Evolutionary conservation across 257 asterid genomes (phyloP).

Genomic region (Anisodus acutangulus): DNA sequence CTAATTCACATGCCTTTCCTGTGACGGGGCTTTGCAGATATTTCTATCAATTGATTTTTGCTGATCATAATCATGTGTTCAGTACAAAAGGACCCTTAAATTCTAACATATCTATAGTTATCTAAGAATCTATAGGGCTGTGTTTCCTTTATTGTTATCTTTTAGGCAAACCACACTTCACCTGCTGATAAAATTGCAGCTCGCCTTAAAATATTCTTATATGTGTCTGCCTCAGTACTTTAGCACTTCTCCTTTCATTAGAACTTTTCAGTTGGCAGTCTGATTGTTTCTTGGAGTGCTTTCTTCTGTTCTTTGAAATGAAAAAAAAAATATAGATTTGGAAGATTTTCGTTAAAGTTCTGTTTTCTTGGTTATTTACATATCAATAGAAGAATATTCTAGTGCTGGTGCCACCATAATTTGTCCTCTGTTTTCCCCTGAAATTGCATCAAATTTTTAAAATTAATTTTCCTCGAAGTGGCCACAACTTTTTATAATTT

Average conservation of each 20-base stretch:
- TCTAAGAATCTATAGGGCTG: neutral
- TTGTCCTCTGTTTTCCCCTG: neutral
- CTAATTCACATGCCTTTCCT: conserved; percentile 16
- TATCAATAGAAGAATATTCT: neutral
- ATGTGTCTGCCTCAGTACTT: neutral
- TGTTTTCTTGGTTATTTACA: neutral
- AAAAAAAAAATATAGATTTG: conserved; percentile 9
- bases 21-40: neutral
- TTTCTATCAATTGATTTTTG: neutral
- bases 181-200: neutral
- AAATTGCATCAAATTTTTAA: neutral
- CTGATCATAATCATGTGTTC: neutral
- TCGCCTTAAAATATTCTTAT: neutral
- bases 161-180: conserved; percentile 20
- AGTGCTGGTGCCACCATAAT: neutral
- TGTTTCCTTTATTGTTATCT: neutral
- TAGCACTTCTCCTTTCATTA: neutral
- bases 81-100: conserved; percentile 5
- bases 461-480: neutral
- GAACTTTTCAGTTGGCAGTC: neutral
- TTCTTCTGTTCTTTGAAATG: conserved; percentile 7
- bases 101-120: neutral
- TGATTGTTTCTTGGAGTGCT: conserved; percentile 1
- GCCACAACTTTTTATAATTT: neutral
- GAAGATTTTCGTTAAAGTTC: neutral